Percentiles rank a stretch among this genome's conserved stretches.
Conservation (phyloP, 2,329 filamentous ascomycete species). For the Cordyceps fumosorosea region DNA sequence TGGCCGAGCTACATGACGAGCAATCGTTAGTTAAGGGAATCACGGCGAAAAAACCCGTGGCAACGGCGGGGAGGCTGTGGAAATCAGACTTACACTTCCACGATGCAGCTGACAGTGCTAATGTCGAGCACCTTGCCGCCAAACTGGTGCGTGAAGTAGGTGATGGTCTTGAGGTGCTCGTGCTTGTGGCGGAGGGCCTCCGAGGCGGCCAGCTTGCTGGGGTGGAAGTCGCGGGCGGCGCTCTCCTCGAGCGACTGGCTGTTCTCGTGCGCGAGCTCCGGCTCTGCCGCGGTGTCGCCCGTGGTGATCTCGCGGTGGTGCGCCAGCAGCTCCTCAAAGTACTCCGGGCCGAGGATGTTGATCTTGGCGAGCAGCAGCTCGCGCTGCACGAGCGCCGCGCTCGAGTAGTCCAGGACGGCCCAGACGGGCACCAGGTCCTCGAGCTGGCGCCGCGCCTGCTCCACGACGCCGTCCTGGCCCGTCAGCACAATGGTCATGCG, state of each 20-base stretch:
- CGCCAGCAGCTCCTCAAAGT: slow-evolving; percentile 92
- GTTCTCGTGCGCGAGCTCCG: slow-evolving; percentile 27
- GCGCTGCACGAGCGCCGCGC: slow-evolving; percentile 86
- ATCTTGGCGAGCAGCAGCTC: slow-evolving; percentile 94
- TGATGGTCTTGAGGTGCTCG: slow-evolving; percentile 93
- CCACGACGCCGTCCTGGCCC: slow-evolving; percentile 92
- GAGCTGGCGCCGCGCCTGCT: slow-evolving; percentile 90
- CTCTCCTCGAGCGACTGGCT: slow-evolving; percentile 37
- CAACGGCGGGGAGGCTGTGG: background rate
- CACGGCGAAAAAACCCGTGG: slow-evolving; percentile 3
- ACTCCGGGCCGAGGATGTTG: slow-evolving; percentile 93
- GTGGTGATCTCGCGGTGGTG: slow-evolving; percentile 85
- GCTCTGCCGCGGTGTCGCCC: slow-evolving; percentile 38
- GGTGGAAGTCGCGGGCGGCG: slow-evolving; percentile 69
- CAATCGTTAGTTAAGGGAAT: slow-evolving; percentile 18
- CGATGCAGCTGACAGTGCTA: slow-evolving; percentile 96
- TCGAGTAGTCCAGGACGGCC: slow-evolving; percentile 95
- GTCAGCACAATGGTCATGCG: slow-evolving; percentile 98
- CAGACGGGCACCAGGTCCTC: slow-evolving; percentile 97
- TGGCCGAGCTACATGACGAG: slow-evolving; percentile 61
- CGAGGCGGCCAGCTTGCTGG: slow-evolving; percentile 74
- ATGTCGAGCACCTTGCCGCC: slow-evolving; percentile 97
- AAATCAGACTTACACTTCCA: slow-evolving; percentile 72
- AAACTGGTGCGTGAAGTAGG: slow-evolving; percentile 94
- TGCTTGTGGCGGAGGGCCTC: slow-evolving; percentile 95